Percentiles rank a stretch among this genome's conserved stretches.
Conservation (phyloP, 2,329 filamentous ascomycete species). For the Zarea fungicola region DNA sequence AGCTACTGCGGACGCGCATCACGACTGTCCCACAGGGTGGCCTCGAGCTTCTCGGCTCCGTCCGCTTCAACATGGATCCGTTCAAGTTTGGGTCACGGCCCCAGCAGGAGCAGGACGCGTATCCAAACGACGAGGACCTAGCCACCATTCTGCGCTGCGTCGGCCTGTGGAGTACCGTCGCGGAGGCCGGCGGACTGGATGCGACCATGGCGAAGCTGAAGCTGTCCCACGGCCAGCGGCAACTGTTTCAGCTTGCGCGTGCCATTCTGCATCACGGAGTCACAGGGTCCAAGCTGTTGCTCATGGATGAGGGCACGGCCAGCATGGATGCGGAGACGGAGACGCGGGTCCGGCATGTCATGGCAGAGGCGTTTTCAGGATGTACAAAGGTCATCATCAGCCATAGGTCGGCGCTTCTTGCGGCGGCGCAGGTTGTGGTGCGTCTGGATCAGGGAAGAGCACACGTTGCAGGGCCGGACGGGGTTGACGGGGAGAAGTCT, state of each 20-base stretch:
- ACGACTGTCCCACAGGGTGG: constrained; percentile 42
- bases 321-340: constrained; percentile 16
- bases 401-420: constrained; percentile 7
- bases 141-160: constrained; percentile 11
- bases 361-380: constrained; percentile 12
- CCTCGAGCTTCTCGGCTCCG: constrained; percentile 34
- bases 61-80: constrained; percentile 35
- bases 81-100: background rate
- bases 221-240: constrained; percentile 15
- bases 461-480: background rate
- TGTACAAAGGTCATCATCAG: constrained; percentile 14
- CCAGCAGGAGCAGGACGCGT: constrained; percentile 13
- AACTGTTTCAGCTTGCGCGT: constrained; percentile 17
- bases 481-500: background rate
- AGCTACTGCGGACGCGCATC: constrained; percentile 35
- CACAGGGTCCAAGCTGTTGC: constrained; percentile 12
- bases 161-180: constrained; percentile 9
- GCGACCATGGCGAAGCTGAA: constrained; percentile 6
- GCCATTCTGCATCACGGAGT: constrained; percentile 14
- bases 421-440: background rate
- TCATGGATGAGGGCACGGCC: constrained; percentile 18
- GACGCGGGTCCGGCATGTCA: constrained; percentile 5
- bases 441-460: background rate
- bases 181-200: constrained; percentile 13
- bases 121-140: constrained; percentile 11